Base-by-base conservation (phyloP, 257 asterid genomes). In the Rauvolfia tetraphylla region DNA sequence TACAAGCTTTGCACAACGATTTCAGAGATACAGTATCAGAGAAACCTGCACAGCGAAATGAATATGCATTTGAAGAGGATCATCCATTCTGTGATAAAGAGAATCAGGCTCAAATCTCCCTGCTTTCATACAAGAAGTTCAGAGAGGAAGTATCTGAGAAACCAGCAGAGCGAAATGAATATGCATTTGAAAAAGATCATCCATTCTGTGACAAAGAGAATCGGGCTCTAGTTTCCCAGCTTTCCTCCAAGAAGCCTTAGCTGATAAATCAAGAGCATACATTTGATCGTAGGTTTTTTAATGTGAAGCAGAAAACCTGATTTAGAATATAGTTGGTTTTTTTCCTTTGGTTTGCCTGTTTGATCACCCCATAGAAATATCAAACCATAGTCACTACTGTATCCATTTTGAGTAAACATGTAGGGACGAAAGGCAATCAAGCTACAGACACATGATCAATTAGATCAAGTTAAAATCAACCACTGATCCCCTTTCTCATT, bases 81-180 rank as follows among this genome's bases (percentile, higher is more conserved):
- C 97, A 91, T 85, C 97, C 98, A 27, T 91, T 93, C 74, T 86
- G 83, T 86, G 81, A 84, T 56, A 83, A 76, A 75, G 92, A 86
- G 58, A 79, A 83, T 61, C 88, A 80, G 17, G 75, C 87, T 79
- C 77, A 81, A 42, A 77, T 79, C 75, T 81, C 92, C 59, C 84
- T 89, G 75, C 85, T 92, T 29, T 90, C 95, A 48, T 84, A 61
- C 57, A 5, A 71, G 75, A 59, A 39, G 22, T 31, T 10, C 70
- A 41, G 2, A 29, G 36, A 10, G n/a, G n/a, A n/a, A 78, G 22
- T 29, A 75, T 41, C 69, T 33, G 71, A 53, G 53, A 63, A 23
- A 33, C 31, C 25, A 3, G 33, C 27, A 51, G 42, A 20, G 41
- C 78, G 2, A 66, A 56, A 34, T 57, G 57, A 49, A 56, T 14